These are phyloP conservation scores for Microbotryomycetes sp. DNA, from an alignment of 1,284 basidiomycete genomes.

Conservation along the genomic window DNA sequence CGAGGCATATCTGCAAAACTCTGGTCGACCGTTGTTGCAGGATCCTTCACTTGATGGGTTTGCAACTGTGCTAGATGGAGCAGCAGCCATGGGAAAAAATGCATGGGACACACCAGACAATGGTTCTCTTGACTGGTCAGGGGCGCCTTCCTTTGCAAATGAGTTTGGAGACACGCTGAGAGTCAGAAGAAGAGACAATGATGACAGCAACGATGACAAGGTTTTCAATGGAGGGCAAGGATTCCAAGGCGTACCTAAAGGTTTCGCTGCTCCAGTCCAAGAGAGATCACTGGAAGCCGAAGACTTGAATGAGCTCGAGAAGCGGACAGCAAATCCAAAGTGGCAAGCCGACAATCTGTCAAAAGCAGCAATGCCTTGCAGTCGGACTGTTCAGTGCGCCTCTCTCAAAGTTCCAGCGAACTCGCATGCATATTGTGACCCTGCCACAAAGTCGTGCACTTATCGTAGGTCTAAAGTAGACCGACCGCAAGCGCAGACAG, in stretches of 20 bases:
- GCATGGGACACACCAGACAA: conserved; percentile 5
- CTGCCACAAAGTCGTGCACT: not conserved
- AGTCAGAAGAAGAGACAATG: not conserved
- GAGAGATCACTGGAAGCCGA: not conserved
- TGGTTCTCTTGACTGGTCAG: conserved; percentile 3
- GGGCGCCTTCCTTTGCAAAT: not conserved
- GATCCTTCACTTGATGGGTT: conserved; percentile 13
- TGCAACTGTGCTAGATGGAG: not conserved
- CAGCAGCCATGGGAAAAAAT: not conserved
- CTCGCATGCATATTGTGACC: not conserved
- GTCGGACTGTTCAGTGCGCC: not conserved
- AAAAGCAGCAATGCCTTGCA: not conserved
- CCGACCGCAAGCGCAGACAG: not conserved
- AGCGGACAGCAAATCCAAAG: not conserved
- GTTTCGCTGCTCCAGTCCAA: no score
- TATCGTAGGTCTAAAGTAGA: not conserved
- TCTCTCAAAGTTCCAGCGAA: not conserved
- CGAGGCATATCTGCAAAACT: conserved; percentile 27
- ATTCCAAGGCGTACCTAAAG: not conserved
- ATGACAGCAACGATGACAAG: not conserved
- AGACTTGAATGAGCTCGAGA: no score
- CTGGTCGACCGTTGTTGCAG: conserved; percentile 28
- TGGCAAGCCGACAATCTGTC: not conserved
- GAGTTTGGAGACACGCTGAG: not conserved
- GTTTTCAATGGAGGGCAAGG: not conserved